Base-by-base conservation (phyloP, 1,284 basidiomycete species). In the Trametes versicolor region DNA sequence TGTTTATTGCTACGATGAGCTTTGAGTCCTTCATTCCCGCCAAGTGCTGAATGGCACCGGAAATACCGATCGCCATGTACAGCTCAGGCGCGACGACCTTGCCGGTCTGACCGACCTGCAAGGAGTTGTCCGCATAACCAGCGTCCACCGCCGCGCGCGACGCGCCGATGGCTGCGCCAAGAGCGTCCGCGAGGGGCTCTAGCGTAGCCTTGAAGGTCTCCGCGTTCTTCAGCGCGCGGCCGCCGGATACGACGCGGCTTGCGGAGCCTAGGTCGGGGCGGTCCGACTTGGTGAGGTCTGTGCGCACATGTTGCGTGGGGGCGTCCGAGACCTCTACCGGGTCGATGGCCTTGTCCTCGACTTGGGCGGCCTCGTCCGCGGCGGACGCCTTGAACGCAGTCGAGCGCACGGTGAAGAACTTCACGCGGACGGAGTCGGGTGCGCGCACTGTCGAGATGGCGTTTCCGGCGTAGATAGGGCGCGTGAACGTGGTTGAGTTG, bases 11-110 rank as follows among this genome's bases (percentile, higher is more conserved):
- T 32, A 98, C 97, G 71, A 99, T 99, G 73, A 98, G 85, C 83
- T 99, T 99, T 21, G 94, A 96, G 78, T 99, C 98, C 80, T 99
- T 99, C 98, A 99, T 99, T 36, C 98, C 98, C 32, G 98, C 98
- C 67, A 99, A 83, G 83, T 99, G 98, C 81, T 99, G 98, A 74
- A 99, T 99, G 25, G 96, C 98, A 50, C 98, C 98, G 34, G 95
- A 98, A 74, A 99, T 99, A 67, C 98, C 98, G 55, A 99, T 79
- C 17, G 98, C 98, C 76, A 99, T 87, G 80, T 99, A 99, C 63
- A 99, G 83, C 78, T 98, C 94, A 0, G 97, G 97, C 6, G 95
- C 95, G 50, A 97, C 95, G 45, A 96, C 91, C 81, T 99, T 99
- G 65, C 98, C 98, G 0, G 98, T 99, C 83, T 99, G 98, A 41